Conservation (phyloP, 139 green algal genomes). For the Prasinococcaceae sp. region DNA sequence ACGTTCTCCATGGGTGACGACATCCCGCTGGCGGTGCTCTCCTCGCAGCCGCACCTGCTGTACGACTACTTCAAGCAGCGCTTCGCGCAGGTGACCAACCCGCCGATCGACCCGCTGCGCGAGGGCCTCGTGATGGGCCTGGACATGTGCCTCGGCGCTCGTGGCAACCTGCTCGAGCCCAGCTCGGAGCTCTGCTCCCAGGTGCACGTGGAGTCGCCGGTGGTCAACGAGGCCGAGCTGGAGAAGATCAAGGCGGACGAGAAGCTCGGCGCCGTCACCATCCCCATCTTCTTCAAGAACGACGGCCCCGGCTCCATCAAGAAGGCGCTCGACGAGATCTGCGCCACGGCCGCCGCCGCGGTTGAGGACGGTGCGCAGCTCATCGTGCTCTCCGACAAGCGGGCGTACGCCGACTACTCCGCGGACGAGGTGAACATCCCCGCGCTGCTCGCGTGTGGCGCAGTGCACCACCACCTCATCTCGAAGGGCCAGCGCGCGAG, state of each 20-base stretch:
- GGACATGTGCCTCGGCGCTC: constrained; percentile 80
- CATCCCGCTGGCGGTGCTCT: constrained; percentile 87
- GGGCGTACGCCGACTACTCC: too few relatives aligned
- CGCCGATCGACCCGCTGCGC: constrained; percentile 94
- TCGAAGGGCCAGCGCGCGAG: constrained; percentile 21
- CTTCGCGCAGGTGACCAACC: constrained; percentile 99
- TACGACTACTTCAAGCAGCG: constrained; percentile 99
- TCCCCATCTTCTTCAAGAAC: constrained; percentile 29
- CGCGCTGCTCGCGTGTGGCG: constrained; percentile 73
- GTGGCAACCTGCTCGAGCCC: constrained; percentile 89
- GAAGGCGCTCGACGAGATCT: constrained; percentile 47
- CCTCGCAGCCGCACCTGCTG: constrained; percentile 70
- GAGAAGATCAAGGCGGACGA: constrained; percentile 18
- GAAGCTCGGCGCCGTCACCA: constrained; percentile 10
- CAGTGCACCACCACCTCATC: constrained; percentile 98
- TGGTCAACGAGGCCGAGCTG: constrained; percentile 85
- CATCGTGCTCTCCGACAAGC: constrained; percentile 28
- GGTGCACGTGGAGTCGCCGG: constrained; percentile 63
- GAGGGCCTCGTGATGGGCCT: constrained; percentile 97
- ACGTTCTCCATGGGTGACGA: constrained; percentile 99
- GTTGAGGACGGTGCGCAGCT: constrained; percentile 62
- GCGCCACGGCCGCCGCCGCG: constrained; percentile 56
- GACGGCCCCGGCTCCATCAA: constrained; percentile 15
- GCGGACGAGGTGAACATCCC: constrained; percentile 47
- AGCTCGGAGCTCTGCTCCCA: constrained; percentile 26